Conservation (phyloP, 805 yeast genomes). For the Ogataea wickerhamii region DNA sequence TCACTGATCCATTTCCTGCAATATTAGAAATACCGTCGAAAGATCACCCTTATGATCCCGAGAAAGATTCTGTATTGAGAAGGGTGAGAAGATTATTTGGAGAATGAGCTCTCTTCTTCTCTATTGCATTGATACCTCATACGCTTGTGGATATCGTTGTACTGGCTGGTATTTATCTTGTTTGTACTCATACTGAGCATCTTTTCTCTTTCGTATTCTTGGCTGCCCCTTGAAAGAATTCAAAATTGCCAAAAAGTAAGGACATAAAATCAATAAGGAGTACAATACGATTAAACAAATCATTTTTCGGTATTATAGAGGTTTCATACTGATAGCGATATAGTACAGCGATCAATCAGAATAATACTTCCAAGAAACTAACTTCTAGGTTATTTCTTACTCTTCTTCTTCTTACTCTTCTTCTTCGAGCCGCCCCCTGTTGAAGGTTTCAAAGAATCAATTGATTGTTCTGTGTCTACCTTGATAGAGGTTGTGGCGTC, state of each 20-base stretch:
- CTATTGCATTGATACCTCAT: too few species aligned
- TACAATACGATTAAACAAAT: too few species aligned
- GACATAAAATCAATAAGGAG: too few species aligned
- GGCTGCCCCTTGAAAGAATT: too few species aligned
- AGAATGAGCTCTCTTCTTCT: conserved; percentile 64
- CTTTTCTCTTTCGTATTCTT: conserved; percentile 35
- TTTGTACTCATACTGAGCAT: too few species aligned
- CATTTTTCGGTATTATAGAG: too few species aligned
- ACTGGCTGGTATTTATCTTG: neutral
- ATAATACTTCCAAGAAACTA: too few species aligned
- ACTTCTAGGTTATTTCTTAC: conserved; percentile 34
- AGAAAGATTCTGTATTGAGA: conserved; percentile 91
- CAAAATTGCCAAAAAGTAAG: too few species aligned
- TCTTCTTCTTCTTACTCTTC: conserved; percentile 34
- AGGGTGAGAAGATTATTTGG: conserved; percentile 95
- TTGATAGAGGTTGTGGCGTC: too few species aligned
- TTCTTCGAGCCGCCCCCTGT: conserved; percentile 22
- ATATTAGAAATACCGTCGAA: conserved; percentile 95
- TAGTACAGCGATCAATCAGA: neutral
- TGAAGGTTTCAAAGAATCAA: too few species aligned
- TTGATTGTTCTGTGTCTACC: too few species aligned
- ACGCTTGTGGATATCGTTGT: too few species aligned
- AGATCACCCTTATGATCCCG: conserved; percentile 98
- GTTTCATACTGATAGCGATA: neutral
- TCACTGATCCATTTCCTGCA: conserved; percentile 92